phyloP scores from a whole-genome alignment of 2,329 filamentous ascomycete genomes.

The Neonectria ditissima region DNA sequence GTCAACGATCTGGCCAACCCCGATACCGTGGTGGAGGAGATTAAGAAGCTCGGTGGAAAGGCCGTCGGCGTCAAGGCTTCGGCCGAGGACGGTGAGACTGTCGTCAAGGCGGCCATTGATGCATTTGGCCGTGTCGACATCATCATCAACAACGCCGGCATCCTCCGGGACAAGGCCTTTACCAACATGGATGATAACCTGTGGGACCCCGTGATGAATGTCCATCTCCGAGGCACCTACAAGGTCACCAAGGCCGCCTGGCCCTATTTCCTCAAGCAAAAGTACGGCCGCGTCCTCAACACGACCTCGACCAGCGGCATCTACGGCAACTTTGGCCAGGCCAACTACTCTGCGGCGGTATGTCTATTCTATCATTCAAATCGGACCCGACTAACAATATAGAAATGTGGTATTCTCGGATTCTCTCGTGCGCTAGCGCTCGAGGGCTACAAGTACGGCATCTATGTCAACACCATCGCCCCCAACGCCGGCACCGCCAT shows the following conservation, averaged over 20 bases:
- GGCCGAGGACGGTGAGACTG: conserved; percentile 89
- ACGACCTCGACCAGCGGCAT: conserved; percentile 97
- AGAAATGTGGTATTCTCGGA: conserved; percentile 93
- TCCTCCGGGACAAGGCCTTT: conserved; percentile 97
- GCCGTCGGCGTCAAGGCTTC: conserved; percentile 94
- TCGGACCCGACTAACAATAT: conserved; percentile 34
- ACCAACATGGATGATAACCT: conserved; percentile 95
- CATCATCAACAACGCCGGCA: conserved; percentile 97
- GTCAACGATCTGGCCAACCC: conserved; percentile 97
- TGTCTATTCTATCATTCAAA: conserved; percentile 49
- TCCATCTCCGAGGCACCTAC: conserved; percentile 94
- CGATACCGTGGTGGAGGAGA: conserved; percentile 90
- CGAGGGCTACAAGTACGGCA: conserved; percentile 97
- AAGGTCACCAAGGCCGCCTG: conserved; percentile 97
- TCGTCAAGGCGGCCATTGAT: conserved; percentile 94
- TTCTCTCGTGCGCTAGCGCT: conserved; percentile 93
- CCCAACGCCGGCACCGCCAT: conserved; percentile 97
- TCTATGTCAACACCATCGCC: conserved; percentile 97
- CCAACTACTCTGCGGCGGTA: conserved; percentile 93
- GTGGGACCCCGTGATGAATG: conserved; percentile 92
- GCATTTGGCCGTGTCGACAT: conserved; percentile 94
- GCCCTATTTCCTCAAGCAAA: conserved; percentile 98
- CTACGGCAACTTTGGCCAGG: conserved; percentile 99
- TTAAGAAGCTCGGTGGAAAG: conserved; percentile 88
- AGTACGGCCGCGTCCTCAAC: conserved; percentile 97